Conservation (phyloP, 2,329 filamentous ascomycete genomes). For the Bipolaris oryzae region DNA sequence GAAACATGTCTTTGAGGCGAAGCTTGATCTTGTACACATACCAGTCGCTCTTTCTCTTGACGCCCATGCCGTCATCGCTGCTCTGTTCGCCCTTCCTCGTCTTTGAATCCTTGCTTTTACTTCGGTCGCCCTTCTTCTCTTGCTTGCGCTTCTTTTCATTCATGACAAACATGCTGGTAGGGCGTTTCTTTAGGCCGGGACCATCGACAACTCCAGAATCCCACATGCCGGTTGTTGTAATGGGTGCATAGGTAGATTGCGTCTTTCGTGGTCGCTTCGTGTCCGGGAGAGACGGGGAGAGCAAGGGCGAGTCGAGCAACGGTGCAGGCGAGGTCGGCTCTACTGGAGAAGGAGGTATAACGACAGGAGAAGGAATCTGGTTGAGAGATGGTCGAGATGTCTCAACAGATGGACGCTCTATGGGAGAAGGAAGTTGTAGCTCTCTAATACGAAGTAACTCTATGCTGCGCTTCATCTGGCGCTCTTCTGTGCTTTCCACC, state of each 20-base stretch:
- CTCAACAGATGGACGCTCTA: constrained; percentile 17
- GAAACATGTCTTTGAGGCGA: constrained; percentile 17
- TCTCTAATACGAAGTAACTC: constrained; percentile 44
- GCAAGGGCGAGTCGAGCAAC: constrained; percentile 19
- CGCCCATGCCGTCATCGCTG: constrained; percentile 7
- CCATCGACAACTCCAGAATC: constrained; percentile 43
- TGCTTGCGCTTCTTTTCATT: constrained; percentile 42
- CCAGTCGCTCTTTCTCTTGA: constrained; percentile 21
- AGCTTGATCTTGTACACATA: constrained; percentile 25
- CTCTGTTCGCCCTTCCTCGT: constrained; percentile 23
- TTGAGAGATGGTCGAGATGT: constrained; percentile 1
- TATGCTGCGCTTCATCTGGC: constrained; percentile 37
- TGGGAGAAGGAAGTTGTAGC: constrained; percentile 27
- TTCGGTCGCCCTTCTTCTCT: constrained; percentile 34
- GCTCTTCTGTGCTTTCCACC: constrained; percentile 42
- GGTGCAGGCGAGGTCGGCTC: constrained; percentile 8
- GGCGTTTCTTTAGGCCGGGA: constrained; percentile 34
- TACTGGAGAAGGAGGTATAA: constrained; percentile 21
- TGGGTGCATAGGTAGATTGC: constrained; percentile 23
- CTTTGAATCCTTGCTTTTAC: constrained; percentile 35
- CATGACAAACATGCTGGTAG: constrained; percentile 43
- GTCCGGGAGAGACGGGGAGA: constrained; percentile 16
- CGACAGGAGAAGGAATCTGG: constrained; percentile 20
- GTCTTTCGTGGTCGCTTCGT: not conserved
- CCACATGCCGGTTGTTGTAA: constrained; percentile 45